Evolutionary conservation across 2,329 filamentous ascomycete species (phyloP).

Genomic region (Bipolaris oryzae): DNA sequence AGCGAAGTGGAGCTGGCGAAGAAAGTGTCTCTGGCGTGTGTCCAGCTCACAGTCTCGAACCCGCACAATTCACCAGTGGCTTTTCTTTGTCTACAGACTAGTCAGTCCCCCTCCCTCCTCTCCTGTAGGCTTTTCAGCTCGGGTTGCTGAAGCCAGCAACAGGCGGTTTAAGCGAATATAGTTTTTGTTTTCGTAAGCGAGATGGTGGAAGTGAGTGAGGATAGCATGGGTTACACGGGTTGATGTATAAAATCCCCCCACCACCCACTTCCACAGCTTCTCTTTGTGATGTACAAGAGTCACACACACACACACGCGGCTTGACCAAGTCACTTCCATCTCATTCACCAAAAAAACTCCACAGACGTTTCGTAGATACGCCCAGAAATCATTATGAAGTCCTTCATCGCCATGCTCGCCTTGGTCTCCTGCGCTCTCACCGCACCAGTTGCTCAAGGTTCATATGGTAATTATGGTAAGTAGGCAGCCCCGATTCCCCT

Average conservation of each 20-base stretch:
- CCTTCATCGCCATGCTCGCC: constrained; percentile 26
- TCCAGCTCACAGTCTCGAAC: not conserved
- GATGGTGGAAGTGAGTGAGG: too few relatives aligned
- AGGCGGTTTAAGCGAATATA: not conserved
- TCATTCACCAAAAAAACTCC: not conserved
- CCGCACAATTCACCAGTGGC: too few relatives aligned
- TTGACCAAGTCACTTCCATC: not conserved
- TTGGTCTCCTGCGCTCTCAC: constrained; percentile 28
- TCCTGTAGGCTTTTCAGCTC: not conserved
- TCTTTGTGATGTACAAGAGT: too few relatives aligned
- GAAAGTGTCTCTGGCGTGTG: too few relatives aligned
- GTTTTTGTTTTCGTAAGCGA: not conserved
- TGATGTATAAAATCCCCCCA: too few relatives aligned
- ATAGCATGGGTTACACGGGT: too few relatives aligned
- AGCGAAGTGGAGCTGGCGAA: too few relatives aligned
- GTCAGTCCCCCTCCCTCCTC: too few relatives aligned
- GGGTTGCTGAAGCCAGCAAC: not conserved
- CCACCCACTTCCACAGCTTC: too few relatives aligned
- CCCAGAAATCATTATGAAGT: constrained; percentile 25
- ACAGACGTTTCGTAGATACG: not conserved
- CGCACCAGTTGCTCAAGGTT: constrained; percentile 24
- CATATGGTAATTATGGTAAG: constrained; percentile 25
- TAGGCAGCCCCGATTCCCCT: too few relatives aligned
- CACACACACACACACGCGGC: too few relatives aligned
- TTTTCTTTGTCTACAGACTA: not conserved